Base-by-base conservation (phyloP, 139 green algal species). In the Auxenochlorella protothecoides region DNA sequence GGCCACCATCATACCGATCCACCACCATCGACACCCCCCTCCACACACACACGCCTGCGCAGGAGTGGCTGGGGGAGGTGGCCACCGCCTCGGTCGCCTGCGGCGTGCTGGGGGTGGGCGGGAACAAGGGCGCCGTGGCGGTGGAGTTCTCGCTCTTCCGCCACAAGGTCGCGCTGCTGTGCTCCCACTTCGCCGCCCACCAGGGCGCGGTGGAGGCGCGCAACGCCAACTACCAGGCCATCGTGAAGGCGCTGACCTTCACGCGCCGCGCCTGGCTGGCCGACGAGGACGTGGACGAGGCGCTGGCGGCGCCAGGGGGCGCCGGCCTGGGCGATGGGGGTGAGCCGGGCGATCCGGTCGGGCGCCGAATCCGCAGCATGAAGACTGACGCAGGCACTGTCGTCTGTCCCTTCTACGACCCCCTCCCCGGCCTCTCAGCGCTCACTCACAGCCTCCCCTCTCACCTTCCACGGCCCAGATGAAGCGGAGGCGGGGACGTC, bases 71-170 rank as follows among this genome's bases (percentile, higher is more conserved):
- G 12, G 88, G 89, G n/a, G 88, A 95, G 62, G 85, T 97, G 13
- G 71, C 83, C 12, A 96, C 90, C 0, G 77, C 89, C 14, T 85
- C 79, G 44, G 92, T 98, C 44, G 86, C 89, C 2, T 96, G 90
- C 69, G 93, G 93, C 13, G 87, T 96, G 62, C 81, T 96, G 79
- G 93, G 93, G 12, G 83, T 95, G 53, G 91, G 90, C 51, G 92
- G 91, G 68, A 98, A 98, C 86, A 98, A 98, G 84, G 93, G 93
- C 16, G 93, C 82, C 2, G 90, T 93, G 16, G 93, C 86, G 6
- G 80, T 97, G 10, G 82, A 85, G 59, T 92, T 98, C 75, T 79
- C 80, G 6, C 68, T 98, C 51, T 89, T 89, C 80, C 82, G 93
- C 62, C 81, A 83, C 53, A 79, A 74, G 2, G 5, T 97, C 2